Conservation (phyloP, 352 stramenopile species). For the Pythium myriotylum region DNA sequence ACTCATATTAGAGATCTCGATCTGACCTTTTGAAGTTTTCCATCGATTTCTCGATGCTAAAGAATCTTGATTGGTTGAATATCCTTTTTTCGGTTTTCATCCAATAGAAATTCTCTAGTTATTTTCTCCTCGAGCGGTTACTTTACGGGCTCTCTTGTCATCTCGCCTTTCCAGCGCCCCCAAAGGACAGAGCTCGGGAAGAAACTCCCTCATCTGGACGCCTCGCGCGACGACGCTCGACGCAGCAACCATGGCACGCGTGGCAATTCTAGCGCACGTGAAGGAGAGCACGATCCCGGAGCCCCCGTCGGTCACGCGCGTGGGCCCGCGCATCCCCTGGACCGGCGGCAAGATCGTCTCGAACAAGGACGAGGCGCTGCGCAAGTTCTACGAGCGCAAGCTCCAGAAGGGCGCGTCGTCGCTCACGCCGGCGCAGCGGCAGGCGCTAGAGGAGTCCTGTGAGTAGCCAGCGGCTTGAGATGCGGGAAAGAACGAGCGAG, state of each 20-base stretch:
- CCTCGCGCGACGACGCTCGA: not conserved
- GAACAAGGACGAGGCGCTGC: slow-evolving; percentile 86
- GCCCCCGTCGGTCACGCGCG: slow-evolving; percentile 20
- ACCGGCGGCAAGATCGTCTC: slow-evolving; percentile 79
- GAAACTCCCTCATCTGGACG: not conserved
- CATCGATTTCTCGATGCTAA: not conserved
- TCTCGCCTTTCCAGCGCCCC: not conserved
- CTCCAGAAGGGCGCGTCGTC: slow-evolving; percentile 40
- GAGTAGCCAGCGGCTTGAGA: slow-evolving; percentile 16
- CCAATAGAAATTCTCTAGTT: not conserved
- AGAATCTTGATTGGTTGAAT: not conserved
- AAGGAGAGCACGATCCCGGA: slow-evolving; percentile 51
- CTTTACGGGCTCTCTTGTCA: not conserved
- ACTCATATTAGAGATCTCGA: too few species aligned
- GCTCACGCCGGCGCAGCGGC: slow-evolving; percentile 50
- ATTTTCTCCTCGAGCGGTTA: too few species aligned
- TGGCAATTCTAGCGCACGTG: slow-evolving; percentile 70
- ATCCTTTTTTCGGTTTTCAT: not conserved
- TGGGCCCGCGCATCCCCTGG: slow-evolving; percentile 61
- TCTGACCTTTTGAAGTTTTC: not conserved
- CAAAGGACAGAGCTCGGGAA: not conserved
- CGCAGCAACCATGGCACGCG: slow-evolving; percentile 27
- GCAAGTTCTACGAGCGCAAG: slow-evolving; percentile 87
- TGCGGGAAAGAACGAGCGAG: too few species aligned
- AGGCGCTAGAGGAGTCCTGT: slow-evolving; percentile 52